These are phyloP conservation scores for Withania somnifera DNA, from an alignment of 305 asterid species.

Conservation along the genomic window DNA sequence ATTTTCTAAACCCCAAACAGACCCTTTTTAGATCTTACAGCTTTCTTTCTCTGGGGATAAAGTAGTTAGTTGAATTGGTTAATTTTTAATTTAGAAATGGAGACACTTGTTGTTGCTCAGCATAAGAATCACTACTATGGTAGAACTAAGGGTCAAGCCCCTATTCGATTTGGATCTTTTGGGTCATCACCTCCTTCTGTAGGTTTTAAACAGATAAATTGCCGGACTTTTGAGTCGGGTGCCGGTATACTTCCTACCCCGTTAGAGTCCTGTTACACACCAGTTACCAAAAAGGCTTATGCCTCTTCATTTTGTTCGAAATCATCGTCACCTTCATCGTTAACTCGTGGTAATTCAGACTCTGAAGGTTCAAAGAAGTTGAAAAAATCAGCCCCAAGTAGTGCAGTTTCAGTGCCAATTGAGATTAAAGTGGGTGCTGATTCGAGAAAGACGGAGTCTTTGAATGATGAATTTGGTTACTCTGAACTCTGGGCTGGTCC, in stretches of 20 bases:
- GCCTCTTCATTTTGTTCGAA: background rate
- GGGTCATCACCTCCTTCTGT: slow-evolving; percentile 44
- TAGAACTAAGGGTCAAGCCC: slow-evolving; percentile 29
- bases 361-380: slow-evolving; percentile 16
- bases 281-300: slow-evolving; percentile 15
- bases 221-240: slow-evolving; percentile 59
- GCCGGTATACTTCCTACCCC: slow-evolving; percentile 52
- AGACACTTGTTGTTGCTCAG: slow-evolving; percentile 50
- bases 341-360: background rate
- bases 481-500: slow-evolving; percentile 97
- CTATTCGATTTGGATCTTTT: slow-evolving; percentile 26
- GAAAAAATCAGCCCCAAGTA: slow-evolving; percentile 25
- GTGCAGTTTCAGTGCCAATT: slow-evolving; percentile 29
- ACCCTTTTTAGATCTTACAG: slow-evolving; percentile 13
- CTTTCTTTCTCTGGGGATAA: background rate
- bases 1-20: background rate
- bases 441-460: background rate
- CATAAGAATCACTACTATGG: slow-evolving; percentile 51
- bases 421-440: slow-evolving; percentile 14
- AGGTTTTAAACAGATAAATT: slow-evolving; percentile 46
- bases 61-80: background rate
- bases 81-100: slow-evolving; percentile 33
- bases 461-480: slow-evolving; percentile 25
- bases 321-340: background rate
- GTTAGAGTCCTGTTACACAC: slow-evolving; percentile 18